Percentiles rank a stretch among this genome's conserved stretches.
Evolutionary conservation across 202 grass and related monocot genomes (phyloP).

Genomic region (Panicum hallii): DNA sequence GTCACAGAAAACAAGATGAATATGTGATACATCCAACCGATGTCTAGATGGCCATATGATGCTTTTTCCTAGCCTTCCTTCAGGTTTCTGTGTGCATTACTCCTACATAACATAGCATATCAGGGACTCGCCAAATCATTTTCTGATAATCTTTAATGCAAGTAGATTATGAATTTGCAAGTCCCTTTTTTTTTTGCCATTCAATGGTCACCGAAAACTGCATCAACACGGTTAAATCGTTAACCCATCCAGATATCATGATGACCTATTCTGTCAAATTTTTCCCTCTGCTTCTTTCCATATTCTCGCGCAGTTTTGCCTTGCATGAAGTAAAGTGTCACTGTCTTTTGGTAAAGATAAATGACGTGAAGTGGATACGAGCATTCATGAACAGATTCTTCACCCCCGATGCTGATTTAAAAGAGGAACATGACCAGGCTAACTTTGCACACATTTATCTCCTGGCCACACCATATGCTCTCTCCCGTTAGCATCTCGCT

Average conservation of each 20-base stretch:
- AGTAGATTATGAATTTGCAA: not conserved
- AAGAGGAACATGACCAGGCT: no score
- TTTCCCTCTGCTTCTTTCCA: no score
- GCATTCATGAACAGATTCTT: no score
- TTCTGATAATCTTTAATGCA: not conserved
- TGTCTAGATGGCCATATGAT: conserved; percentile 27
- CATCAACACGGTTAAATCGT: not conserved
- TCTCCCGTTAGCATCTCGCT: no score
- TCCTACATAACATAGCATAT: not conserved
- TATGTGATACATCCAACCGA: not conserved
- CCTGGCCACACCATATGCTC: no score
- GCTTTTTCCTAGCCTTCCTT: not conserved
- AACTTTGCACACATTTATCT: no score
- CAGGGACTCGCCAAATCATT: not conserved
- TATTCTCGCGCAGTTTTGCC: no score
- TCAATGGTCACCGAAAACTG: not conserved
- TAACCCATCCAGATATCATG: not conserved
- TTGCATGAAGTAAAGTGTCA: no score
- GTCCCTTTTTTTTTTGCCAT: not conserved
- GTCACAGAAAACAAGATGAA: not conserved
- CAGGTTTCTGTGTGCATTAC: not conserved
- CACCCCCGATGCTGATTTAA: no score
- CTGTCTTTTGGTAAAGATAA: no score
- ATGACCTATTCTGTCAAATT: no score
- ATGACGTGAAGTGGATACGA: no score